Percentiles rank a stretch among this genome's conserved stretches.
These are phyloP conservation scores for Jacaranda copaia DNA, from an alignment of 257 asterid genomes.

Conservation along the genomic window DNA sequence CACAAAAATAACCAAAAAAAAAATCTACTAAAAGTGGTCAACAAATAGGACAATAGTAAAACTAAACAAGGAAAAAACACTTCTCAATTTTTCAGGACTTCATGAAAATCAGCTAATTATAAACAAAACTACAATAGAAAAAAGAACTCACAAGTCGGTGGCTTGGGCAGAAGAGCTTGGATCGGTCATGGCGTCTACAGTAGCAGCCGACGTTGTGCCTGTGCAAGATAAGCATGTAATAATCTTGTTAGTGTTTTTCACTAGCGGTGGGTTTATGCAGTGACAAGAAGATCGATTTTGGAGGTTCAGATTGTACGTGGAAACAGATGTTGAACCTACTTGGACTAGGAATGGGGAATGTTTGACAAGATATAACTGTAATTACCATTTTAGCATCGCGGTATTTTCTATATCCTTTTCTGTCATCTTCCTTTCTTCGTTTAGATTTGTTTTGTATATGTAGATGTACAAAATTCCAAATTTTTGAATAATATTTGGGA, in stretches of 20 bases:
- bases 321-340: constrained; percentile 1
- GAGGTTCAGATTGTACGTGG: background rate
- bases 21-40: background rate
- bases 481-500: no score
- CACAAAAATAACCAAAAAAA: background rate
- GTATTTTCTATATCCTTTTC: background rate
- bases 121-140: background rate
- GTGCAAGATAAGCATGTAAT: background rate
- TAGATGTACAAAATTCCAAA: no score
- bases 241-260: background rate
- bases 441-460: no score
- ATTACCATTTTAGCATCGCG: background rate
- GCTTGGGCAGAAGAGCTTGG: constrained; percentile 40
- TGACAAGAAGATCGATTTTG: background rate
- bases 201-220: background rate
- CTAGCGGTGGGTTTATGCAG: background rate
- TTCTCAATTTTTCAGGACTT: background rate
- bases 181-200: constrained; percentile 36
- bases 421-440: no score
- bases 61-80: constrained; percentile 9
- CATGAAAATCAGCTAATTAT: background rate
- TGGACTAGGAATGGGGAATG: background rate
- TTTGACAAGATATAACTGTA: background rate
- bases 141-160: constrained; percentile 40
- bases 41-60: background rate